These are phyloP conservation scores for Aegilops tauschii DNA, from an alignment of 176 grass and related monocot genomes.

Conservation along the genomic window DNA sequence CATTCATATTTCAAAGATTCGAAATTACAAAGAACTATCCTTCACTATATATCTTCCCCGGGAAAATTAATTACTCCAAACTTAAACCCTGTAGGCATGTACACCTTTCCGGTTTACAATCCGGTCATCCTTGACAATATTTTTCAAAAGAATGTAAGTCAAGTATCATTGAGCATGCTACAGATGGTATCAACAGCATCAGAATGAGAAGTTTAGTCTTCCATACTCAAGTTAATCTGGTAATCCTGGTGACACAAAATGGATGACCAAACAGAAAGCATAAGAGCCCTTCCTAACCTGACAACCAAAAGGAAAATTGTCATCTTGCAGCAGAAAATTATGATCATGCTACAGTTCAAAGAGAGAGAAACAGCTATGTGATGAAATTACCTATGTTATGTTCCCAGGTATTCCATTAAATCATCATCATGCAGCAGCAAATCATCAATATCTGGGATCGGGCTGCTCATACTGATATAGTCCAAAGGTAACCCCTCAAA, in stretches of 20 bases:
- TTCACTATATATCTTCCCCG: constrained; percentile 19
- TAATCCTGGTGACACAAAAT: constrained; percentile 27
- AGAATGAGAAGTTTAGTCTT: constrained; percentile 47
- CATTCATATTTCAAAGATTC: constrained; percentile 11
- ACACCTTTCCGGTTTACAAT: constrained; percentile 42
- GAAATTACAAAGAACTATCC: constrained; percentile 17
- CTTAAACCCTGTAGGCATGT: constrained; percentile 2
- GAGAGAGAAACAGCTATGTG: constrained; percentile 21
- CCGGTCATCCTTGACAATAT: constrained; percentile 20
- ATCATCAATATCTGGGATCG: constrained; percentile 81
- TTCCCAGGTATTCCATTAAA: constrained; percentile 95
- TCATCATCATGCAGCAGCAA: constrained; percentile 89
- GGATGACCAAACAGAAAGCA: constrained; percentile 18
- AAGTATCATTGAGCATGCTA: constrained; percentile 30
- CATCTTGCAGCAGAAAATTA: no score
- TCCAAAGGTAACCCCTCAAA: constrained; percentile 81
- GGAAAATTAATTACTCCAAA: constrained; percentile 31
- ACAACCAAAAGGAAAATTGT: constrained; percentile 4
- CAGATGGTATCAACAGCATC: constrained; percentile 16
- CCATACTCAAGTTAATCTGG: constrained; percentile 42
- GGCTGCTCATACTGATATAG: constrained; percentile 81
- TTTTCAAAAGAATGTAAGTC: constrained; percentile 44
- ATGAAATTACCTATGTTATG: constrained; percentile 57
- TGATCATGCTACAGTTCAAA: constrained; percentile 15
- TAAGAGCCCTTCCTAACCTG: constrained; percentile 36